Conservation (phyloP, 345 rosid genomes). For the Lepidium sativum region DNA sequence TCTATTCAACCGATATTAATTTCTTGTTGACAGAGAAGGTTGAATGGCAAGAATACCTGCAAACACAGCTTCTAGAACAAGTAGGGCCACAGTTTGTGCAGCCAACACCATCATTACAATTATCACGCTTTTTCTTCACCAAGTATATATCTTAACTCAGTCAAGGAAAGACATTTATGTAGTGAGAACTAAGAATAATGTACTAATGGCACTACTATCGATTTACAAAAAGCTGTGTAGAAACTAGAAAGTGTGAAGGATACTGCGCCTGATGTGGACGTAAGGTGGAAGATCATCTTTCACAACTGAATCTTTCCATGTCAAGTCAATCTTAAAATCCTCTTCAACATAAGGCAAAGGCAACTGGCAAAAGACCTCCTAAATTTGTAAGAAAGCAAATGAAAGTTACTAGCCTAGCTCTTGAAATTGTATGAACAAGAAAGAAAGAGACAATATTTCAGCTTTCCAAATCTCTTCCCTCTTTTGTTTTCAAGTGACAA, state of each 20-base stretch:
- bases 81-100: slow-evolving; percentile 69
- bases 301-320: slow-evolving; percentile 45
- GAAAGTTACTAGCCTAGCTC: not conserved
- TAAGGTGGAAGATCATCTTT: slow-evolving; percentile 76
- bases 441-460: not conserved
- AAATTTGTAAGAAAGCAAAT: not conserved
- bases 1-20: not conserved
- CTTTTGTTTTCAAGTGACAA: not conserved
- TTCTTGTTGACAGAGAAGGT: not conserved
- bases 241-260: slow-evolving; percentile 49
- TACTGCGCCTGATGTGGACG: slow-evolving; percentile 89
- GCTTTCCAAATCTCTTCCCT: slow-evolving; percentile 1
- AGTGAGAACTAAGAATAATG: not conserved
- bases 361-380: slow-evolving; percentile 69
- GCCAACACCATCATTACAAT: slow-evolving; percentile 61
- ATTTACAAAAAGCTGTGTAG: not conserved
- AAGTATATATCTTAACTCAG: slow-evolving; percentile 63
- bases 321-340: slow-evolving; percentile 74
- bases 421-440: not conserved
- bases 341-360: slow-evolving; percentile 77
- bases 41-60: slow-evolving; percentile 48
- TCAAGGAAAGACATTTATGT: slow-evolving; percentile 36
- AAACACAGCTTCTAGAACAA: slow-evolving; percentile 75
- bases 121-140: slow-evolving; percentile 73
- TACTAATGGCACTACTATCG: not conserved